Evolutionary conservation across 129 eudicot genomes (phyloP).

Genomic region (Logfia minima): DNA sequence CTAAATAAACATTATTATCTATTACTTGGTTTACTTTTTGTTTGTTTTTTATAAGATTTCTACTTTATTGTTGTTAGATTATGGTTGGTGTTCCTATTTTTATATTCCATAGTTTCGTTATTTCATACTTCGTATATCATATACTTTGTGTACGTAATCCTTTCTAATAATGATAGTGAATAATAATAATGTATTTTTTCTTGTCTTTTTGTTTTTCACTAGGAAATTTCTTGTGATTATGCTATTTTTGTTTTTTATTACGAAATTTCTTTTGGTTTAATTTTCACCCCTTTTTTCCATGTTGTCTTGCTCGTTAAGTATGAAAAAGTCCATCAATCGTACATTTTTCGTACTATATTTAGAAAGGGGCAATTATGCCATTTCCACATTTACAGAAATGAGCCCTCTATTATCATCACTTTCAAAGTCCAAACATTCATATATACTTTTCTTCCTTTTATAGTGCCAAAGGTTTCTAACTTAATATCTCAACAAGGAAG

Average conservation of each 20-base stretch:
- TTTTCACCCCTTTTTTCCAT: background rate
- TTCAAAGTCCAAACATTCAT: no score
- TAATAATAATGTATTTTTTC: no score
- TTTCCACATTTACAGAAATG: no score
- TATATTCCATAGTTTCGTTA: no score
- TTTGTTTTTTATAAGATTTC: background rate
- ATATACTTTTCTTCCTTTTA: no score
- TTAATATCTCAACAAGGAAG: no score
- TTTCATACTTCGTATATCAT: background rate
- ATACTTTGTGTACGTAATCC: background rate
- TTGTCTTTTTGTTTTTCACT: background rate
- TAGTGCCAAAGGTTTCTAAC: no score
- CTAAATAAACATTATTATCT: background rate
- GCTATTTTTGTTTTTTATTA: background rate
- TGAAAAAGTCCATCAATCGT: background rate
- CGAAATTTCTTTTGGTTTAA: background rate
- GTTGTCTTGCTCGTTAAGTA: no score
- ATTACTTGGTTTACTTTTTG: background rate
- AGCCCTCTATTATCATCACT: no score
- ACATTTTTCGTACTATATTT: background rate
- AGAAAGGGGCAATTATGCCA: background rate
- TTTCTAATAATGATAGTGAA: background rate
- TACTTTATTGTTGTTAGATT: background rate
- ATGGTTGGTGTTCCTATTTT: background rate
- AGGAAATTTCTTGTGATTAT: background rate